Conservation (phyloP, 495 filamentous ascomycete genomes). For the Podospora pseudocomata region DNA sequence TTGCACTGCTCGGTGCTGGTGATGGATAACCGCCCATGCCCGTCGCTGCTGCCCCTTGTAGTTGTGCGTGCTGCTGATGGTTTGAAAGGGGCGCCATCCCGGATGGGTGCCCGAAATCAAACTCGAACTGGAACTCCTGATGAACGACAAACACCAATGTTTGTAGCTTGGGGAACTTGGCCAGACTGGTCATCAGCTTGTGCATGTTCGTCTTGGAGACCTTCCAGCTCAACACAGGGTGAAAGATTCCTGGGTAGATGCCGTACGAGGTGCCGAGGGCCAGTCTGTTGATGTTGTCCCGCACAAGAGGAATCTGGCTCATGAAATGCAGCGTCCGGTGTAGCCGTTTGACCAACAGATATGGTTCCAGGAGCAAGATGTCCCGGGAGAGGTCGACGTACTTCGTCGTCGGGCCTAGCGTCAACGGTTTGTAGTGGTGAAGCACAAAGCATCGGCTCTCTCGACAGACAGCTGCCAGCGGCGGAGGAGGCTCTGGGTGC, state of each 20-base stretch:
- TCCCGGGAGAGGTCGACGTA: conserved; percentile 46
- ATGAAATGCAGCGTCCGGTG: conserved; percentile 47
- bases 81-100: conserved; percentile 27
- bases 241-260: conserved; percentile 44
- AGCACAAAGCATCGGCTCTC: conserved; percentile 48
- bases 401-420: conserved; percentile 45
- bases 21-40: background rate
- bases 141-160: conserved; percentile 46
- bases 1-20: background rate
- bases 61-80: background rate
- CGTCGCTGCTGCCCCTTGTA: background rate
- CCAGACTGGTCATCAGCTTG: conserved; percentile 41
- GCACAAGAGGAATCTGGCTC: conserved; percentile 45
- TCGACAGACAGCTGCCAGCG: conserved; percentile 44
- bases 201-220: conserved; percentile 49
- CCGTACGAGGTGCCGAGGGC: conserved; percentile 49
- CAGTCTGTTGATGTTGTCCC: conserved; percentile 41
- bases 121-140: conserved; percentile 47
- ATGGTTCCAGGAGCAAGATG: conserved; percentile 48
- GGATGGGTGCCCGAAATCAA: conserved; percentile 36
- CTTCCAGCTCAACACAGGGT: conserved; percentile 45
- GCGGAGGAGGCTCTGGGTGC: conserved; percentile 45
- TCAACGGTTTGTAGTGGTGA: conserved; percentile 46
- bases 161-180: conserved; percentile 42
- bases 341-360: conserved; percentile 47